Conservation (phyloP, 2,329 filamentous ascomycete species). For the Alternaria arbusti region DNA sequence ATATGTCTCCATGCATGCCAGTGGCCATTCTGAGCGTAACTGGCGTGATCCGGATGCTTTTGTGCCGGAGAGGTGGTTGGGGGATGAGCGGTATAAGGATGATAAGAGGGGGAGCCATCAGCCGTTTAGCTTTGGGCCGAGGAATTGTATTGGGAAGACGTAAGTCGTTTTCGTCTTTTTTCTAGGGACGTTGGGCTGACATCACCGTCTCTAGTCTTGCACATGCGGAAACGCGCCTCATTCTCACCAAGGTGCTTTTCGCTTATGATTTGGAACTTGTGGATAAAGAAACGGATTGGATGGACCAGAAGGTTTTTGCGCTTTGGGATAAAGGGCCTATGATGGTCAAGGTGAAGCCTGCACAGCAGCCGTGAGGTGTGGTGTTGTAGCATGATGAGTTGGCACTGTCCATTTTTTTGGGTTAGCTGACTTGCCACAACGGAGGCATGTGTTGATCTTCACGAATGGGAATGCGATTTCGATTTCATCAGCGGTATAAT, state of each 20-base stretch:
- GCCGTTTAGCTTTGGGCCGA: constrained; percentile 37
- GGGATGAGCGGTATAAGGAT: constrained; percentile 35
- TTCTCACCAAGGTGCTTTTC: constrained; percentile 33
- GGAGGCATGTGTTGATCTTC: too few relatives aligned
- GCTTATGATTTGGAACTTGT: constrained; percentile 33
- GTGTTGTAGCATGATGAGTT: background rate
- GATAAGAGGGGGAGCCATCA: constrained; percentile 43
- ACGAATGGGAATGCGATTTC: too few relatives aligned
- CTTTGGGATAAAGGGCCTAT: constrained; percentile 44
- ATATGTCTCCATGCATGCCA: constrained; percentile 39
- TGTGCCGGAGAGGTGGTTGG: constrained; percentile 49
- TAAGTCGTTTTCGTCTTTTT: too few relatives aligned
- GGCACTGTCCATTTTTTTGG: background rate
- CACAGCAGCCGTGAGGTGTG: constrained; percentile 1
- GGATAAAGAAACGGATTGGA: constrained; percentile 47
- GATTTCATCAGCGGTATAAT: background rate
- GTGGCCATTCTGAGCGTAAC: constrained; percentile 39
- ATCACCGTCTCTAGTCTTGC: constrained; percentile 20
- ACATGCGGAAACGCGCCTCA: constrained; percentile 37
- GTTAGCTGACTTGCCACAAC: background rate
- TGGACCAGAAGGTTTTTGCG: constrained; percentile 38
- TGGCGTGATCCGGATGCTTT: constrained; percentile 32
- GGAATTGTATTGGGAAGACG: constrained; percentile 43
- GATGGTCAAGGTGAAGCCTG: constrained; percentile 33
- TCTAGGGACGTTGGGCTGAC: background rate